phyloP scores from a whole-genome alignment of 2,329 filamentous ascomycete species.

The Pseudocercospora cruenta region DNA sequence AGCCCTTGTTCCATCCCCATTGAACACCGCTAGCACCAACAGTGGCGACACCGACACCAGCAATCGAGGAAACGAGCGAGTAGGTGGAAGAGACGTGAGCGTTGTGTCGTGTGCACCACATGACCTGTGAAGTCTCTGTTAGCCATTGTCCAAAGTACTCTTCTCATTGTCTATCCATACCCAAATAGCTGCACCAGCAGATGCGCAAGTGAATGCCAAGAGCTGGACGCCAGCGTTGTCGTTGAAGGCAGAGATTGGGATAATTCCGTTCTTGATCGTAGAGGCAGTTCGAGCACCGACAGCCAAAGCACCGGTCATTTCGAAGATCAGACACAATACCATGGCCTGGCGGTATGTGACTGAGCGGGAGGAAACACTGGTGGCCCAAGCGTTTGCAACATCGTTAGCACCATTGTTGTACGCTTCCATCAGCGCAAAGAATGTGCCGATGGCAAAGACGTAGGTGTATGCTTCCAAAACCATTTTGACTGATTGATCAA shows the following conservation, averaged over 20 bases:
- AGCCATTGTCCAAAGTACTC: neutral
- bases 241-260: slow-evolving; percentile 54
- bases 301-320: slow-evolving; percentile 58
- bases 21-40: slow-evolving; percentile 57
- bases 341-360: slow-evolving; percentile 57
- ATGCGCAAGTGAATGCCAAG: slow-evolving; percentile 50
- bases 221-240: slow-evolving; percentile 48
- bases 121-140: slow-evolving; percentile 42
- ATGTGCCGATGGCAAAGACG: slow-evolving; percentile 63
- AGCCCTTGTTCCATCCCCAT: slow-evolving; percentile 42
- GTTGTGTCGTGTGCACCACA: slow-evolving; percentile 57
- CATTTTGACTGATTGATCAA: neutral
- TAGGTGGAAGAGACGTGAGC: slow-evolving; percentile 66
- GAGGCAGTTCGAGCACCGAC: slow-evolving; percentile 58
- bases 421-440: slow-evolving; percentile 67
- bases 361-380: slow-evolving; percentile 55
- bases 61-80: slow-evolving; percentile 59
- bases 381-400: slow-evolving; percentile 59
- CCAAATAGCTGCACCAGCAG: slow-evolving; percentile 55
- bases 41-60: slow-evolving; percentile 52
- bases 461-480: slow-evolving; percentile 19
- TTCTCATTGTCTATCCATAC: neutral
- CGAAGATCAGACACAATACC: slow-evolving; percentile 53
- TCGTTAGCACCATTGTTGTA: slow-evolving; percentile 63
- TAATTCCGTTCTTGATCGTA: slow-evolving; percentile 64